Evolutionary conservation across 768 basidiomycete genomes (phyloP).

Genomic region (Sistotremastrum suecicum): DNA sequence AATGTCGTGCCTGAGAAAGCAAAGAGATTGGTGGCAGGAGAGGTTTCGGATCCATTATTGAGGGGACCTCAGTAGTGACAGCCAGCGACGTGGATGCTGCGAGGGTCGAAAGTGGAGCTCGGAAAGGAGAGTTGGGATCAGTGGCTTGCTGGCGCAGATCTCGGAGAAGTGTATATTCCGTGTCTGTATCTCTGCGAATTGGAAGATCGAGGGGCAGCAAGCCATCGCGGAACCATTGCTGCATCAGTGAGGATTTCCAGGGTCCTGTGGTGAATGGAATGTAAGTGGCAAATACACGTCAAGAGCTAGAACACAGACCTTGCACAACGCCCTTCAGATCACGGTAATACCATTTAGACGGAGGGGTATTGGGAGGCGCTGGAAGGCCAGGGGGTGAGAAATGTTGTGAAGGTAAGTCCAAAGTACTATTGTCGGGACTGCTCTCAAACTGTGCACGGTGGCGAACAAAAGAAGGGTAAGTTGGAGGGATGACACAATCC

Average conservation of each 20-base stretch:
- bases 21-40: conserved; percentile 63
- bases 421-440: conserved; percentile 26
- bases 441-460: conserved; percentile 50
- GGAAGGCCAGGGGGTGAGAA: conserved; percentile 74
- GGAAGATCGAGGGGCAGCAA: conserved; percentile 72
- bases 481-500: conserved; percentile 84
- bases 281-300: not conserved
- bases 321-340: conserved; percentile 73
- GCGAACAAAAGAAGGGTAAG: conserved; percentile 65
- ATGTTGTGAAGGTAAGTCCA: conserved; percentile 45
- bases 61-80: conserved; percentile 13
- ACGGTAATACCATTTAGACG: conserved; percentile 69
- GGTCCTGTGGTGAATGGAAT: conserved; percentile 37
- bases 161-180: conserved; percentile 50
- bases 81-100: conserved; percentile 12
- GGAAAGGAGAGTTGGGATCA: conserved; percentile 72
- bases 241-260: conserved; percentile 82
- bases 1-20: conserved; percentile 64
- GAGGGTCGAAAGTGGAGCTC: conserved; percentile 29
- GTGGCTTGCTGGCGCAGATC: conserved; percentile 67
- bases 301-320: conserved; percentile 30
- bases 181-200: conserved; percentile 62
- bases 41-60: conserved; percentile 32
- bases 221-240: conserved; percentile 79
- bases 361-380: conserved; percentile 49